These are phyloP conservation scores for Physcia stellaris DNA, from an alignment of 495 filamentous ascomycete species.

Conservation along the genomic window DNA sequence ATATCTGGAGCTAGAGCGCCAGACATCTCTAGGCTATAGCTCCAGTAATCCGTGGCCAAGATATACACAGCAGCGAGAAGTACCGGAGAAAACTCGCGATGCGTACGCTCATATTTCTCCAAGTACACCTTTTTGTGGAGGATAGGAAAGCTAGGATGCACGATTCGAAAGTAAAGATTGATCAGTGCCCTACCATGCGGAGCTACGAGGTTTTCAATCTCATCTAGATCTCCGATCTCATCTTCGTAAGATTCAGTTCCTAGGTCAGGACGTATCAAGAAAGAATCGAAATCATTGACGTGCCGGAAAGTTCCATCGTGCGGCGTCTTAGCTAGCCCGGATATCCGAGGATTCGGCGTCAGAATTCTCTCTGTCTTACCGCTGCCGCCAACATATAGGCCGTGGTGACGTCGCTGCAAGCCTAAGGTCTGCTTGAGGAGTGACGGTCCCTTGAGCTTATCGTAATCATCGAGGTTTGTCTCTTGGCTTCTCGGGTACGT, in stretches of 20 bases:
- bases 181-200: conserved; percentile 58
- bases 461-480: conserved; percentile 17
- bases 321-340: background rate
- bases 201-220: conserved; percentile 54
- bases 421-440: conserved; percentile 51
- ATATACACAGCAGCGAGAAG: conserved; percentile 75
- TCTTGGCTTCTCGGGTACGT: no score
- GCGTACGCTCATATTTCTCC: conserved; percentile 59
- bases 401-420: conserved; percentile 46
- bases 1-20: conserved; percentile 46
- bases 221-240: conserved; percentile 46
- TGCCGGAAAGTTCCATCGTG: conserved; percentile 5
- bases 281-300: conserved; percentile 6
- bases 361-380: conserved; percentile 6
- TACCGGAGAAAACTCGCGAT: conserved; percentile 62
- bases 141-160: conserved; percentile 75
- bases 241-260: conserved; percentile 10
- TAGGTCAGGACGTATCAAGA: conserved; percentile 9
- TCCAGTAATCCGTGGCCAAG: conserved; percentile 72
- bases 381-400: conserved; percentile 49
- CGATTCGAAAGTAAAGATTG: conserved; percentile 64
- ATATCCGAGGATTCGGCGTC: background rate
- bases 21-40: conserved; percentile 49
- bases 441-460: conserved; percentile 29
- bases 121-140: conserved; percentile 65